phyloP scores from a whole-genome alignment of 768 basidiomycete genomes.

The Cantharellus anzutake region DNA sequence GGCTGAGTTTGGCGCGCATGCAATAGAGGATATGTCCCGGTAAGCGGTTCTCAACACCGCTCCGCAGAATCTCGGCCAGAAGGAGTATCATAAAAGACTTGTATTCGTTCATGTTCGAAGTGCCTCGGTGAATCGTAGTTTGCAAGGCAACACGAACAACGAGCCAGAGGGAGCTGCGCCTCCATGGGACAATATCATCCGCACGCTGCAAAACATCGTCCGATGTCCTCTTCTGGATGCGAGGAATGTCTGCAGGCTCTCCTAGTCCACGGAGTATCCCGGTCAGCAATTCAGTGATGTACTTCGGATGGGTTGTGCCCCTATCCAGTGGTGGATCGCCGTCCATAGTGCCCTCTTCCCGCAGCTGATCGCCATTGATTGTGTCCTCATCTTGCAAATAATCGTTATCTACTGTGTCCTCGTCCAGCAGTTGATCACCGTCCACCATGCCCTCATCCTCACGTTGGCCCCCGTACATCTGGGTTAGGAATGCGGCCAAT shows the following conservation, averaged over 20 bases:
- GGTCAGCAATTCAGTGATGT: constrained; percentile 30
- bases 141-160: constrained; percentile 27
- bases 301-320: constrained; percentile 26
- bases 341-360: no score
- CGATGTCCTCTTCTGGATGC: constrained; percentile 25
- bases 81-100: constrained; percentile 31
- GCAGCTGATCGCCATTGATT: no score
- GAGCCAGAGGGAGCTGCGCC: constrained; percentile 33
- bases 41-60: constrained; percentile 9
- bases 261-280: constrained; percentile 27
- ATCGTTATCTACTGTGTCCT: no score
- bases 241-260: constrained; percentile 14
- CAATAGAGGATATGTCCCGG: constrained; percentile 15
- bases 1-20: constrained; percentile 16
- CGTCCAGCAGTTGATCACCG: no score
- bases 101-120: constrained; percentile 16
- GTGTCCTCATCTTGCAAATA: no score
- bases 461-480: no score
- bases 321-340: no score
- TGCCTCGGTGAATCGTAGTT: constrained; percentile 12
- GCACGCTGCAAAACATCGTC: constrained; percentile 31
- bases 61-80: constrained; percentile 15
- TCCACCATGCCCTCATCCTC: no score
- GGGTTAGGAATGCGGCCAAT: no score
- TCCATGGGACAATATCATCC: constrained; percentile 24